Base-by-base conservation (phyloP, 164 flowering plant genomes). In the Malania oleifera region DNA sequence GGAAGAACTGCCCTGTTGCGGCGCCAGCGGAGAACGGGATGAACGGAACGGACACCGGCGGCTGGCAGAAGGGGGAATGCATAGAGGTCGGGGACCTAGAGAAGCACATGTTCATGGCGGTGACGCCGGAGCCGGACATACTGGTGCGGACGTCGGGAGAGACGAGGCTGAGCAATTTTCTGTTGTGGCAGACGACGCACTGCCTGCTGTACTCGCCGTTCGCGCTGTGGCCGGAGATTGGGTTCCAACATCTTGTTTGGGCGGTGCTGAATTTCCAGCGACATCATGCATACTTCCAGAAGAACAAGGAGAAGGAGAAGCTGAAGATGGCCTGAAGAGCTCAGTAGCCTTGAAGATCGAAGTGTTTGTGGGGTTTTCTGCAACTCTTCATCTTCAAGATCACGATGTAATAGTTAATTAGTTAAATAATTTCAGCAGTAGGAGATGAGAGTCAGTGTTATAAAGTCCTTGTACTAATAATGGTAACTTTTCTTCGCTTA, bases 91-190 rank as follows among this genome's bases (percentile, higher is more conserved):
- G 59, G 2, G 89, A 91, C 61, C 17, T 91, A n/a, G 93, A 84
- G 80, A 82, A 56, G 66, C 75, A 82, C 53, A 75, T 85, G 85
- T 81, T 81, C 62, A 80, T 78, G 80, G 59, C 69, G 1, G 74
- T 75, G 7, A 77, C 70, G 22, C 95, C 97, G n/a, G 85, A 82
- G 35, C 92, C 90, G 0, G 89, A 90, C 53, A 77, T 91, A 38
- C 23, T 91, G 59, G 40, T 91, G 11, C 73, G 93, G 20, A 83
- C 78, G 41, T 83, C 95, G 0, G 92, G 97, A 12, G 95, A 82
- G 67, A 69, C 78, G 26, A 79, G 92, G n/a, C 56, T 91, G 65
- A 91, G 97, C 76, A 91, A 91, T 75, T 91, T 85, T 57, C 82
- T 91, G 26, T 73, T 87, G 2, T 91, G 97, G 97, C 96, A 91